Conservation (phyloP, 192 early-diverging fungal genomes). For the Blastocladiella britannica region DNA sequence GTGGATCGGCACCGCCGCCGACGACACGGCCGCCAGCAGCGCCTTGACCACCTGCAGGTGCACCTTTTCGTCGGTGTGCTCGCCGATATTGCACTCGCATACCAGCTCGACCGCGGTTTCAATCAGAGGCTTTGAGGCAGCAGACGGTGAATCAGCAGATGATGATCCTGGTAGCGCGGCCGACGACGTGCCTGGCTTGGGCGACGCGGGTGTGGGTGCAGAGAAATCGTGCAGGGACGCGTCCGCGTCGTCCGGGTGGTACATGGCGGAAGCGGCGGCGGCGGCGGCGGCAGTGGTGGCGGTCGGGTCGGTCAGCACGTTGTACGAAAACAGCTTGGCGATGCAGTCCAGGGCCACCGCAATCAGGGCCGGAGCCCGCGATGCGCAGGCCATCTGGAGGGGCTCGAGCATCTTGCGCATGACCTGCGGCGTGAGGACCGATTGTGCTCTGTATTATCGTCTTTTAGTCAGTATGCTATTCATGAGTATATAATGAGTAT, state of each 20-base stretch:
- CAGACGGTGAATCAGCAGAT: too few relatives aligned
- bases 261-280: conserved; percentile 4
- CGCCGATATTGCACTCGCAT: conserved; percentile 55
- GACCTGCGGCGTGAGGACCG: conserved; percentile 3
- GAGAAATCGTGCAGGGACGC: conserved; percentile 2
- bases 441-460: conserved; percentile 2
- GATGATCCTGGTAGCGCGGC: too few relatives aligned
- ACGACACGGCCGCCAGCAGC: conserved; percentile 58
- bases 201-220: conserved; percentile 8
- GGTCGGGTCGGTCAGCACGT: conserved; percentile 25
- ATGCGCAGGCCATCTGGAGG: conserved; percentile 47
- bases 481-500: conserved; percentile 3
- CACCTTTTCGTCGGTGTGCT: conserved; percentile 61
- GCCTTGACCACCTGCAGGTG: conserved; percentile 87
- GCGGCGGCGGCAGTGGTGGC: conserved; percentile 3
- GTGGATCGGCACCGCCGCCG: conserved; percentile 40
- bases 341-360: conserved; percentile 60
- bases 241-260: conserved; percentile 5
- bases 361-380: conserved; percentile 34
- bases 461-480: too few relatives aligned
- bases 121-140: conserved; percentile 26
- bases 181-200: conserved; percentile 6
- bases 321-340: conserved; percentile 52
- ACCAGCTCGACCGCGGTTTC: conserved; percentile 52
- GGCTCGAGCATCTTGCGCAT: conserved; percentile 36